phyloP scores from a whole-genome alignment of 2,329 filamentous ascomycete species.

The Claviceps purpurea region DNA sequence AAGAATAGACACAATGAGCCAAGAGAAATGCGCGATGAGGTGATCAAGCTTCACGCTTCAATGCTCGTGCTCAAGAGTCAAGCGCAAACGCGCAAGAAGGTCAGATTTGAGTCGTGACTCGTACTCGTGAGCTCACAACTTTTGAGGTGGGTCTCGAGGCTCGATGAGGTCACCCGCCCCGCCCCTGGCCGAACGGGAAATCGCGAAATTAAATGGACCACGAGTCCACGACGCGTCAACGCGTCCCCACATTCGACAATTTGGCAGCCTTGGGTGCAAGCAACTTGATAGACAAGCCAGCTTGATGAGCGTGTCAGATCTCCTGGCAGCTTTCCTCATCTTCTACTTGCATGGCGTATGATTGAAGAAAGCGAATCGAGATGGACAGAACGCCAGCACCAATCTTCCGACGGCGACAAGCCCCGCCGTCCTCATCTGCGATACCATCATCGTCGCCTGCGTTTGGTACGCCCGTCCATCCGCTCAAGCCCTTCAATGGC shows the following conservation, averaged over 20 bases:
- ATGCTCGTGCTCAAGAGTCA: neutral
- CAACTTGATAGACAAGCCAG: neutral
- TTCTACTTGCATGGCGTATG: too few species aligned
- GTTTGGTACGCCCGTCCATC: conserved; percentile 76
- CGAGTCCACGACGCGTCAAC: conserved; percentile 8
- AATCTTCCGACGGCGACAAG: conserved; percentile 23
- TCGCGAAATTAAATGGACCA: conserved; percentile 20
- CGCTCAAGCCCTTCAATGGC: conserved; percentile 51
- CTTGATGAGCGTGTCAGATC: neutral
- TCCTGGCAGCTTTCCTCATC: neutral
- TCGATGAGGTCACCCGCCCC: conserved; percentile 21
- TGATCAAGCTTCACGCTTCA: neutral
- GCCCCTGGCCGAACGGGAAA: conserved; percentile 5
- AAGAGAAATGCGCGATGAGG: neutral
- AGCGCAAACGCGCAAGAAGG: too few species aligned
- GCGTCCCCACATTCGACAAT: neutral
- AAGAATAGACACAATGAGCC: neutral
- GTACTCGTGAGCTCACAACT: neutral
- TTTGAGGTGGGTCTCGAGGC: neutral
- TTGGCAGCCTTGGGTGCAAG: neutral
- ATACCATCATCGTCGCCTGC: conserved; percentile 82
- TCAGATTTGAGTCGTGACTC: neutral
- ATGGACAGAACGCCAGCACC: conserved; percentile 28
- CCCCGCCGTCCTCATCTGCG: conserved; percentile 33
- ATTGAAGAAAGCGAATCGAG: too few species aligned